phyloP scores from a whole-genome alignment of 129 eudicot genomes.

The Logfia minima region DNA sequence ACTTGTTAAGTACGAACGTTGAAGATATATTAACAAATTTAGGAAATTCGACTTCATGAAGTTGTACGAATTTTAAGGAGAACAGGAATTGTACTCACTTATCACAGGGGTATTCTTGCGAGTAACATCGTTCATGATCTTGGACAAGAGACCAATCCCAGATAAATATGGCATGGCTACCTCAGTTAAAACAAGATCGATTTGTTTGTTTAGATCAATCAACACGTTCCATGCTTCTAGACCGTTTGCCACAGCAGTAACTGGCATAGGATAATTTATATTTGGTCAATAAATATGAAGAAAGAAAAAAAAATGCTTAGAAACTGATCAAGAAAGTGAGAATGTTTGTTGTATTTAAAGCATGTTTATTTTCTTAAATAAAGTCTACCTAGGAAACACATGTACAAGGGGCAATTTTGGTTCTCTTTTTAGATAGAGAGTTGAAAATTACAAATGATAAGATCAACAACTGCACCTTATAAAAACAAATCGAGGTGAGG shows the following conservation, averaged over 20 bases:
- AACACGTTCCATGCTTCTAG: conserved; percentile 86
- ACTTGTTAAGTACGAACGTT: conserved; percentile 22
- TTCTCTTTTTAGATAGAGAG: background rate
- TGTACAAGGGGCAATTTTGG: background rate
- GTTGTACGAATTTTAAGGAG: background rate
- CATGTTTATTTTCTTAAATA: conserved; percentile 16
- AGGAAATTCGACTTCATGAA: background rate
- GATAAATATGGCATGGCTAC: conserved; percentile 82
- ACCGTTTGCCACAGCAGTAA: conserved; percentile 79
- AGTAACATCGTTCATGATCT: conserved; percentile 66
- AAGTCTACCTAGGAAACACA: conserved; percentile 11
- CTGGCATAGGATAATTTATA: conserved; percentile 37
- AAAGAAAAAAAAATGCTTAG: background rate
- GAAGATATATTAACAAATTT: background rate
- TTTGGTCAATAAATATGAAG: conserved; percentile 6
- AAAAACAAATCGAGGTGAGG: conserved; percentile 1
- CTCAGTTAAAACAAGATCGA: conserved; percentile 84
- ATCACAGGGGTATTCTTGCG: conserved; percentile 83
- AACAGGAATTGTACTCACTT: conserved; percentile 51
- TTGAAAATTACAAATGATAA: conserved; percentile 2
- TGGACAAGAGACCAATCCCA: conserved; percentile 77
- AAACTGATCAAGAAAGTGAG: conserved; percentile 11
- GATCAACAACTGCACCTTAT: background rate
- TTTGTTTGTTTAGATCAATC: conserved; percentile 49
- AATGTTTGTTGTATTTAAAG: background rate